These are phyloP conservation scores for Pestalotiopsis sp. DNA, from an alignment of 2,329 filamentous ascomycete species.

Conservation along the genomic window DNA sequence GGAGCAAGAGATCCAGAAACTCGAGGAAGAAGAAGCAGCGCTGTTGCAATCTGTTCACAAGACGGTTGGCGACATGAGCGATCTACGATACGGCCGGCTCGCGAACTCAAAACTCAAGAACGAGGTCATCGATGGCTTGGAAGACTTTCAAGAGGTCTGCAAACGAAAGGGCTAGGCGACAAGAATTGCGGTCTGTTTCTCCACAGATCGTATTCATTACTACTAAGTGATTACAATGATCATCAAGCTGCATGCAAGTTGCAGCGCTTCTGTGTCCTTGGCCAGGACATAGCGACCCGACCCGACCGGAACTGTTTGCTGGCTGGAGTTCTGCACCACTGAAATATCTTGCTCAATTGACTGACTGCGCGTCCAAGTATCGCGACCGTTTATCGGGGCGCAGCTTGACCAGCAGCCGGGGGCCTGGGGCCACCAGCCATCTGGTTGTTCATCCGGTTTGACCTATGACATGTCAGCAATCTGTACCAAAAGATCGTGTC, in stretches of 20 bases:
- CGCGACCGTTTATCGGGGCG: conserved; percentile 23
- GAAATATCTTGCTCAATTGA: neutral
- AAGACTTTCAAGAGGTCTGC: conserved; percentile 66
- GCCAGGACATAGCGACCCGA: neutral
- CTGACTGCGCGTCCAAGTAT: neutral
- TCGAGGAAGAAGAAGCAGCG: conserved; percentile 66
- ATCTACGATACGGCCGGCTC: conserved; percentile 79
- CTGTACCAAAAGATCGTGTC: neutral
- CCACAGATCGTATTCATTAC: conserved; percentile 12
- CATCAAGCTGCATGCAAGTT: neutral
- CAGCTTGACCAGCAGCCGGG: conserved; percentile 29
- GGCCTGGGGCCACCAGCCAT: conserved; percentile 28
- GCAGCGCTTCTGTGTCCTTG: neutral
- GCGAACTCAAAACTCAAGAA: conserved; percentile 64
- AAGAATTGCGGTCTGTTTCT: neutral
- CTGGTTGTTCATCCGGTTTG: conserved; percentile 23
- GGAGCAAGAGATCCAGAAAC: conserved; percentile 66
- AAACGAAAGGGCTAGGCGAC: conserved; percentile 43
- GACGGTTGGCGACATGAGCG: conserved; percentile 74
- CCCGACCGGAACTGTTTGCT: neutral
- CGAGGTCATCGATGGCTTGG: conserved; percentile 70
- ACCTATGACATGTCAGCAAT: conserved; percentile 14
- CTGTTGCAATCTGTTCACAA: conserved; percentile 65
- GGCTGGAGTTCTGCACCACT: neutral
- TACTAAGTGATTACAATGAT: conserved; percentile 2